Conservation (phyloP, 192 early-diverging fungal species). For the Coemansia sp. region DNA sequence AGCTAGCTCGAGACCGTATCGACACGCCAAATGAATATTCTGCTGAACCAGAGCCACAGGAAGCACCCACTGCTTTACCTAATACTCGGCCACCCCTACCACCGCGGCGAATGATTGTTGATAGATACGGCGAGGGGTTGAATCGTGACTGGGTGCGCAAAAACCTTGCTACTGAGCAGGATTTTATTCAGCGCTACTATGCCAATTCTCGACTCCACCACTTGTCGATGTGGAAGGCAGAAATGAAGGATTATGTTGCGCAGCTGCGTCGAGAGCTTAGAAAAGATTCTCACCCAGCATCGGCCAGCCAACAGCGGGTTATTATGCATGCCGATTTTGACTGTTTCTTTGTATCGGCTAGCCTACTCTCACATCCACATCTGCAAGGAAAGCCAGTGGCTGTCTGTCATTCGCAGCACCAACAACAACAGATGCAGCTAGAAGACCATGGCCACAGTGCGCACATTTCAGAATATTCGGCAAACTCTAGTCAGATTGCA, state of each 20-base stretch:
- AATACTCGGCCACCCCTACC: constrained; percentile 2
- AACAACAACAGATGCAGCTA: constrained; percentile 20
- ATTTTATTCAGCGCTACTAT: constrained; percentile 67
- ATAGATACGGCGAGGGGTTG: constrained; percentile 35
- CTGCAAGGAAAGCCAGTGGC: constrained; percentile 68
- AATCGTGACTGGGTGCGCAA: constrained; percentile 46
- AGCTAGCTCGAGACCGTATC: neutral
- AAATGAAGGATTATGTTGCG: constrained; percentile 63
- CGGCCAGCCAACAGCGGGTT: constrained; percentile 13
- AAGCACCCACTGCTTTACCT: neutral
- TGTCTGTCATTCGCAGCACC: constrained; percentile 61
- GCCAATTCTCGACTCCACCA: constrained; percentile 73
- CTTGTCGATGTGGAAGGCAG: constrained; percentile 77
- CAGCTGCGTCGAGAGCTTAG: constrained; percentile 18
- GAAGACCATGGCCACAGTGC: constrained; percentile 2
- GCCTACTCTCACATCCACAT: constrained; percentile 66
- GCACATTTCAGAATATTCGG: neutral
- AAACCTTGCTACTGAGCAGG: constrained; percentile 39
- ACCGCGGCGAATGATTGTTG: constrained; percentile 14
- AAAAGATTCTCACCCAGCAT: neutral
- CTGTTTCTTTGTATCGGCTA: constrained; percentile 90
- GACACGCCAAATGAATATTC: neutral
- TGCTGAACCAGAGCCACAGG: neutral
- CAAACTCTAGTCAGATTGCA: constrained; percentile 65
- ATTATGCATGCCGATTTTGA: constrained; percentile 92